Evolutionary conservation across 345 rosid genomes (phyloP), one percentile per base, ranked within the genome.

Genomic region (Syzygium aqueum): DNA sequence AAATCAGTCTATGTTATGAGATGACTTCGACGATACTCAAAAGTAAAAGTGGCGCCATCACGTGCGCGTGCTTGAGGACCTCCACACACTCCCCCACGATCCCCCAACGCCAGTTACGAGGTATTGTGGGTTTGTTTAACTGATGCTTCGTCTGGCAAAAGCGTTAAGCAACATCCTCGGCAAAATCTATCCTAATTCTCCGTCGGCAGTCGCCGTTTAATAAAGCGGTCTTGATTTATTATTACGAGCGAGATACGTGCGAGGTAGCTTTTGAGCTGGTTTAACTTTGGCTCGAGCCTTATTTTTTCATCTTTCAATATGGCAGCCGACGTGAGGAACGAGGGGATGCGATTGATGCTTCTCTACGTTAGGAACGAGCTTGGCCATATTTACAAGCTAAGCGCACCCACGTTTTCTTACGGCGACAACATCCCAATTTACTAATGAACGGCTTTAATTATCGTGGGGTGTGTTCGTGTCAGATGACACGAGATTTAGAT

Each of bases 101-200:
- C 80, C 27, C 80, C 82, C 49, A 5, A 17, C 84, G 9, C 88
- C 16, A 40, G 61, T 86, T 54, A 53, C 85, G 85, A 86, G 88
- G 61, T 27, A 2, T 11, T 13, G 27, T 19, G 80, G 49, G 6
- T 73, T 73, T 73, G 82, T 73, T 37, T 73, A 73, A 73, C 82
- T 73, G 12, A 21, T 10, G 43, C 25, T 82, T 82, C 43, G 28
- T 23, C 51, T 49, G 54, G 78, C 85, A 22, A 56, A 84, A 83
- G 87, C 89, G 78, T 88, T 43, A 88, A 88, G 89, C 89, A 88
- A 88, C 87, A 88, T 88, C 87, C 85, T 84, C 86, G 52, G 51
- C 25, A 14, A 25, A 21, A 30, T 77, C 56, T 86, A 11, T 28
- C 40, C 84, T 80, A 52, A 77, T 86, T 53, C 88, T 78, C 88